phyloP scores from a whole-genome alignment of 306 rosid species.

The Senna tora region DNA sequence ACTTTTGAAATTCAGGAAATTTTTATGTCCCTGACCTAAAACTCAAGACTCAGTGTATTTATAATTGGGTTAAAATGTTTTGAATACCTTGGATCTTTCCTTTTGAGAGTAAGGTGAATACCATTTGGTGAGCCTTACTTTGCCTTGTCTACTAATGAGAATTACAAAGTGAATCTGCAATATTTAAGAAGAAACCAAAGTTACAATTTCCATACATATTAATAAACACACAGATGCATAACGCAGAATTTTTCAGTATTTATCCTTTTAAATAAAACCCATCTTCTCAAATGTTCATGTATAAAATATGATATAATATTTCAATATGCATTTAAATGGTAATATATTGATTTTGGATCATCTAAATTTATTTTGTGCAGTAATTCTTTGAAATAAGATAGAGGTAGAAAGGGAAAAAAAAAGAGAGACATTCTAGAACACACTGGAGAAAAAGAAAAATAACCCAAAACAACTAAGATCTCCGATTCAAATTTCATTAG shows the following conservation, averaged over 20 bases:
- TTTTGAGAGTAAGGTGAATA: slow-evolving; percentile 92
- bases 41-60: too few relatives aligned
- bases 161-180: slow-evolving; percentile 92
- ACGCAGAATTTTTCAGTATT: too few relatives aligned
- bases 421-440: neutral
- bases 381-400: too few relatives aligned
- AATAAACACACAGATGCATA: neutral
- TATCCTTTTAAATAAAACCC: too few relatives aligned
- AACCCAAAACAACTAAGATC: neutral
- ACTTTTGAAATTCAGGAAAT: too few relatives aligned
- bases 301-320: too few relatives aligned
- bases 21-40: too few relatives aligned
- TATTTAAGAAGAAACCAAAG: neutral
- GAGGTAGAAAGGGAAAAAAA: too few relatives aligned
- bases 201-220: slow-evolving; percentile 9
- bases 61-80: slow-evolving; percentile 20
- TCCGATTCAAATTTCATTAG: neutral
- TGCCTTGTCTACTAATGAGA: slow-evolving; percentile 92
- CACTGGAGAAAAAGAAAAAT: neutral
- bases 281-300: too few relatives aligned
- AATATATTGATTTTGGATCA: too few relatives aligned
- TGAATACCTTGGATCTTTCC: slow-evolving; percentile 86
- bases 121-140: slow-evolving; percentile 98
- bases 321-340: too few relatives aligned
- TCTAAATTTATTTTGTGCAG: too few relatives aligned